A percentile compares a stretch with the other conserved stretches of the same genome.
These are phyloP conservation scores for Dorcoceras hygrometricum DNA, from an alignment of 257 asterid species.

Conservation along the genomic window DNA sequence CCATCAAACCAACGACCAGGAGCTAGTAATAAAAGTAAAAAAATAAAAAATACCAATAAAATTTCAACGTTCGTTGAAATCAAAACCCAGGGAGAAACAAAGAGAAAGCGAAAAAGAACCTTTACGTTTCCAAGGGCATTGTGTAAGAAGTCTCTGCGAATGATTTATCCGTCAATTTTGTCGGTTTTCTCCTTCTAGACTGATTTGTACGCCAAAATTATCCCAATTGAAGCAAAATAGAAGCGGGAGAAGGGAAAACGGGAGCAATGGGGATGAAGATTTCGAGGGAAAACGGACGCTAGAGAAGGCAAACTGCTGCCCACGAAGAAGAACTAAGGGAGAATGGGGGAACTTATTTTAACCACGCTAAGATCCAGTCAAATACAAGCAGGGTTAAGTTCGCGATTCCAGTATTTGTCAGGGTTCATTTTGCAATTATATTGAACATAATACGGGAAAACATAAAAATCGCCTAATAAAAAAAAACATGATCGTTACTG, in stretches of 20 bases:
- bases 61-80: neutral
- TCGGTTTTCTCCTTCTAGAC: neutral
- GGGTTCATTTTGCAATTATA: neutral
- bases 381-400: neutral
- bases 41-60: too few relatives aligned
- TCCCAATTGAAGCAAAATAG: neutral
- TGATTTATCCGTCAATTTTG: neutral
- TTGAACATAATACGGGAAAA: too few relatives aligned
- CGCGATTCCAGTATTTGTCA: neutral
- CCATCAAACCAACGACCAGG: neutral
- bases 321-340: neutral
- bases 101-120: neutral
- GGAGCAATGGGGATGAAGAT: neutral
- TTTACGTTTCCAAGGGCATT: neutral
- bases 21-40: neutral
- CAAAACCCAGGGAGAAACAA: neutral
- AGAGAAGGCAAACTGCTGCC: neutral
- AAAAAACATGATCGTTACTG: too few relatives aligned
- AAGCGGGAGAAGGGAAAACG: neutral
- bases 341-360: neutral
- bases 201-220: neutral
- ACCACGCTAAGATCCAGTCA: neutral
- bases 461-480: too few relatives aligned
- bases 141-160: neutral
- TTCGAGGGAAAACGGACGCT: neutral